Evolutionary conservation across 2,329 filamentous ascomycete genomes (phyloP).

Genomic region (Aspergillus luchuensis): DNA sequence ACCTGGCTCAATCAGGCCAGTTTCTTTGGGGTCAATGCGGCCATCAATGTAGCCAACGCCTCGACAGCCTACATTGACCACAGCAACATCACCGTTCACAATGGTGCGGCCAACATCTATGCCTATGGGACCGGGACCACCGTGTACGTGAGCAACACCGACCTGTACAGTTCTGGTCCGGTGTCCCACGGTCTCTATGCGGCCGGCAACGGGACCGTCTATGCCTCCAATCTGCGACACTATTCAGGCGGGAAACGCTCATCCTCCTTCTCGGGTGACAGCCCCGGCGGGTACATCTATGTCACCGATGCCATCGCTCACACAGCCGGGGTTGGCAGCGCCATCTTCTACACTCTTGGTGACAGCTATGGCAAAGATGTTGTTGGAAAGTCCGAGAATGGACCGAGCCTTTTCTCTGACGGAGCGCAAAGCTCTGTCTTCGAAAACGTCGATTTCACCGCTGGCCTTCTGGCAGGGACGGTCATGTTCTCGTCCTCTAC

Average conservation of each 20-base stretch:
- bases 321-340: slow-evolving; percentile 34
- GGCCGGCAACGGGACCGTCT: slow-evolving; percentile 34
- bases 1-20: slow-evolving; percentile 31
- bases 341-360: slow-evolving; percentile 36
- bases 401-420: slow-evolving; percentile 31
- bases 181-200: slow-evolving; percentile 37
- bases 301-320: slow-evolving; percentile 33
- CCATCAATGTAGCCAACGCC: slow-evolving; percentile 34
- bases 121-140: slow-evolving; percentile 32
- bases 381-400: slow-evolving; percentile 24
- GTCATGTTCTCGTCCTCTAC: slow-evolving; percentile 25
- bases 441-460: slow-evolving; percentile 24
- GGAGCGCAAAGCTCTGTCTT: slow-evolving; percentile 19
- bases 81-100: slow-evolving; percentile 37
- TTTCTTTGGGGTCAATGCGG: slow-evolving; percentile 37
- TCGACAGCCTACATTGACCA: slow-evolving; percentile 29
- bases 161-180: slow-evolving; percentile 37
- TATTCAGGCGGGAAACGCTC: slow-evolving; percentile 36
- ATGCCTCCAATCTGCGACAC: slow-evolving; percentile 25
- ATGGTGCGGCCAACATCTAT: slow-evolving; percentile 39
- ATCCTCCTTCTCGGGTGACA: slow-evolving; percentile 38
- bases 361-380: slow-evolving; percentile 31
- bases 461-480: slow-evolving; percentile 33
- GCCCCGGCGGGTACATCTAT: slow-evolving; percentile 30
- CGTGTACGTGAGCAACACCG: slow-evolving; percentile 29